phyloP scores from a whole-genome alignment of 495 filamentous ascomycete species.

The Neurospora sp. region DNA sequence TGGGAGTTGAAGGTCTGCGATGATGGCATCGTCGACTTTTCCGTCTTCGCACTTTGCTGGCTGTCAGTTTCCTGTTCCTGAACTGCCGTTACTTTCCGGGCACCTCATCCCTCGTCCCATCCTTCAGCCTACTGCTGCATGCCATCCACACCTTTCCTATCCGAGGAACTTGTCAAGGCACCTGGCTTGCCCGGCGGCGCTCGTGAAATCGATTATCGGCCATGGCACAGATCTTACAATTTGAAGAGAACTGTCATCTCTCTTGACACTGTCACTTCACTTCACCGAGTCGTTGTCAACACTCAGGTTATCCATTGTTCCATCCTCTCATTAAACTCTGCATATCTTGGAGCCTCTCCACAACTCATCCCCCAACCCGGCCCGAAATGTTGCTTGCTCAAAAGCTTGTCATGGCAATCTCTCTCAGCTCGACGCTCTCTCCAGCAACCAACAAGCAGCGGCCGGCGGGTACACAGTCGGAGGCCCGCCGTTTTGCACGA shows the following conservation, averaged over 20 bases:
- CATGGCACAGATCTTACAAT: background rate
- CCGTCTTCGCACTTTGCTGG: background rate
- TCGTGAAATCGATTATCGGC: background rate
- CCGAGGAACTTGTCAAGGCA: background rate
- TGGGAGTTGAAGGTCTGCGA: background rate
- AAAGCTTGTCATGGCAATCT: background rate
- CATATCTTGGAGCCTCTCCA: background rate
- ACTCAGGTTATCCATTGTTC: background rate
- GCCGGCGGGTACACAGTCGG: background rate
- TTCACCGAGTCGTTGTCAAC: background rate
- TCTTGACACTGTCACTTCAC: no score
- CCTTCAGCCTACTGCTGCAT: background rate
- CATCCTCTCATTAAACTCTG: background rate
- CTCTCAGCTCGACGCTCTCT: background rate
- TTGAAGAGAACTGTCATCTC: background rate
- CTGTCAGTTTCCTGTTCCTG: background rate
- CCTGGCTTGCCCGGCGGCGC: background rate
- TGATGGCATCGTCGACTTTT: background rate
- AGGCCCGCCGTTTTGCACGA: background rate
- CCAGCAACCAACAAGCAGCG: background rate
- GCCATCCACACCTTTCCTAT: constrained; percentile 4
- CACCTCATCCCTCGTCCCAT: background rate
- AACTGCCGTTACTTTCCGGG: background rate
- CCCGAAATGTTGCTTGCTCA: background rate
- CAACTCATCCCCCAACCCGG: background rate